Evolutionary conservation across 352 stramenopile species (phyloP).

Genomic region (Pythium guiyangense): DNA sequence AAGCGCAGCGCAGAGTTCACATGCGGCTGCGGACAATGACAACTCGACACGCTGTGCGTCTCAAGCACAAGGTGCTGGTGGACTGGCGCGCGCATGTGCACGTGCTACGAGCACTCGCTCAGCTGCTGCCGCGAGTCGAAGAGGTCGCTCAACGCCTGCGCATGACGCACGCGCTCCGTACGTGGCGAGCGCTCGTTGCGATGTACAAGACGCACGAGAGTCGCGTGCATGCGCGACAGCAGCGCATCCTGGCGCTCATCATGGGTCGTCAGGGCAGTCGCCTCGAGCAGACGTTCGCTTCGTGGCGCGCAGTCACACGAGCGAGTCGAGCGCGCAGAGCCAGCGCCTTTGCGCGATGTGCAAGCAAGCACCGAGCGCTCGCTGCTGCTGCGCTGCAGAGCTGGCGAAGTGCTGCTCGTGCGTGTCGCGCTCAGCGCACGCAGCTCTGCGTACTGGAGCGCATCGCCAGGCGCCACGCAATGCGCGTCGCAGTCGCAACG

Average conservation of each 20-base stretch:
- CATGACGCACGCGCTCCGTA: not conserved
- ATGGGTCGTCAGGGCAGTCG: conserved; percentile 22
- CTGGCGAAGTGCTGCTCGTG: not conserved
- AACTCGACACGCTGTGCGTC: no score
- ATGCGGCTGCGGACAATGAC: no score
- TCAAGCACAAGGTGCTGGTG: no score
- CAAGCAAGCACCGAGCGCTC: not conserved
- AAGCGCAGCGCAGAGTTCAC: no score
- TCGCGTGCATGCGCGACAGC: conserved; percentile 17
- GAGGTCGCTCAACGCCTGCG: not conserved
- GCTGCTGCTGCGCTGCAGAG: not conserved
- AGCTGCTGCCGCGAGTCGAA: no score
- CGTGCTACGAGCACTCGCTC: no score
- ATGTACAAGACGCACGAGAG: conserved; percentile 9
- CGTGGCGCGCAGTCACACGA: conserved; percentile 20
- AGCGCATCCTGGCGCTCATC: conserved; percentile 30
- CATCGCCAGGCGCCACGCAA: conserved; percentile 7
- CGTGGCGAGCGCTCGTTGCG: conserved; percentile 12
- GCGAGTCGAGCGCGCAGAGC: not conserved
- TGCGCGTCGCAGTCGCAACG: conserved; percentile 16
- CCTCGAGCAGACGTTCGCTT: conserved; percentile 22
- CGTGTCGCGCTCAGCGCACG: not conserved
- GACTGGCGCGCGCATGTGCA: no score
- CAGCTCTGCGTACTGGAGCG: not conserved
- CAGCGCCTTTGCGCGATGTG: not conserved